Conservation (phyloP, 2,329 filamentous ascomycete species). For the Onygenales sp. region DNA sequence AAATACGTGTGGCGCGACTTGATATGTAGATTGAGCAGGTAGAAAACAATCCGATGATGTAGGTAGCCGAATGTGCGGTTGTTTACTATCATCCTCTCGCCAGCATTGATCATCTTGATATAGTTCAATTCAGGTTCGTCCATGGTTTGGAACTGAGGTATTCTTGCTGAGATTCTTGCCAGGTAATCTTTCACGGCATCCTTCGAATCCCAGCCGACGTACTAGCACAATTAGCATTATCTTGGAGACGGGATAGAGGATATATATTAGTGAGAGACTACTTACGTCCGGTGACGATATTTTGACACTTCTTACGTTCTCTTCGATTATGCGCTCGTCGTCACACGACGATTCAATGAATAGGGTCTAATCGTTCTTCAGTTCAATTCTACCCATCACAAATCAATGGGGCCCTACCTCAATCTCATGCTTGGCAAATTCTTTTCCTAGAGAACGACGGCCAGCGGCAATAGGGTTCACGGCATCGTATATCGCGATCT, state of each 20-base stretch:
- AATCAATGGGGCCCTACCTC: slow-evolving; percentile 45
- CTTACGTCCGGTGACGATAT: slow-evolving; percentile 90
- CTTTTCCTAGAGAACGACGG: slow-evolving; percentile 76
- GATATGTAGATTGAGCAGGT: slow-evolving; percentile 94
- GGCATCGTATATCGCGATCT: slow-evolving; percentile 96
- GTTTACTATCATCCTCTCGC: slow-evolving; percentile 87
- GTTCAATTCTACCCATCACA: background rate
- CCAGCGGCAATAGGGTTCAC: slow-evolving; percentile 85
- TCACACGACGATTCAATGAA: slow-evolving; percentile 96
- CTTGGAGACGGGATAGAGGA: slow-evolving; percentile 4
- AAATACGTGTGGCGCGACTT: slow-evolving; percentile 93
- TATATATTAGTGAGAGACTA: slow-evolving; percentile 6
- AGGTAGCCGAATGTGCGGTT: slow-evolving; percentile 95
- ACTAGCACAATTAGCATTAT: slow-evolving; percentile 40
- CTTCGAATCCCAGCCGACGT: slow-evolving; percentile 81
- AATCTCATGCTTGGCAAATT: slow-evolving; percentile 96
- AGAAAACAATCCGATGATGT: slow-evolving; percentile 95
- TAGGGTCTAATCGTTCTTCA: slow-evolving; percentile 54
- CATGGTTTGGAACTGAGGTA: slow-evolving; percentile 96
- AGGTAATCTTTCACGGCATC: slow-evolving; percentile 91
- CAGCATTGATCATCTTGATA: slow-evolving; percentile 99
- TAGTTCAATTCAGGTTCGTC: slow-evolving; percentile 88
- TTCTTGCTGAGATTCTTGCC: slow-evolving; percentile 78
- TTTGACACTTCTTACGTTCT: slow-evolving; percentile 95
- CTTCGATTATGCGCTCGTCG: slow-evolving; percentile 84